phyloP scores from a whole-genome alignment of 1,284 basidiomycete species.

The Cystobasidium slooffiae region DNA sequence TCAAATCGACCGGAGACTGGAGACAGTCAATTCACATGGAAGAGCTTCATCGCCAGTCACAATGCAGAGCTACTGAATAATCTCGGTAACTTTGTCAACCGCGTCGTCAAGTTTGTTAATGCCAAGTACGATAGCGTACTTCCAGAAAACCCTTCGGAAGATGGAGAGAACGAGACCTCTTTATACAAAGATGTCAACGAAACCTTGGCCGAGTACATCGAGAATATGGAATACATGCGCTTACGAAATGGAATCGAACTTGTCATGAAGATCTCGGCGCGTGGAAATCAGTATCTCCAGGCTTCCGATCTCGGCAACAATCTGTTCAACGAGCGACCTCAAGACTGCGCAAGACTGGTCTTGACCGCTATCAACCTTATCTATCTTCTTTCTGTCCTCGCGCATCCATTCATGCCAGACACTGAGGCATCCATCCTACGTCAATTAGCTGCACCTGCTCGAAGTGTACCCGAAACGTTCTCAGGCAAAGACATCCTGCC shows the following conservation, averaged over 20 bases:
- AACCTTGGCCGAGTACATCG: constrained; percentile 78
- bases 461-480: constrained; percentile 70
- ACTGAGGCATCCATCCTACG: constrained; percentile 79
- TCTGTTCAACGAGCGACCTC: constrained; percentile 77
- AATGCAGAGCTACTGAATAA: constrained; percentile 96
- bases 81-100: constrained; percentile 98
- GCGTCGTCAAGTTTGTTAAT: constrained; percentile 84
- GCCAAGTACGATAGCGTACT: constrained; percentile 82
- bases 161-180: constrained; percentile 65
- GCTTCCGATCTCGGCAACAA: constrained; percentile 89
- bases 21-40: constrained; percentile 97
- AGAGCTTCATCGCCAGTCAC: constrained; percentile 89
- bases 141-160: constrained; percentile 73
- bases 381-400: constrained; percentile 80
- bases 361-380: constrained; percentile 91
- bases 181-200: constrained; percentile 82
- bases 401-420: constrained; percentile 96
- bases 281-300: constrained; percentile 95
- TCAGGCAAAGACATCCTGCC: constrained; percentile 76
- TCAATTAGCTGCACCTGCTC: constrained; percentile 88
- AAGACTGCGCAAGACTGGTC: constrained; percentile 86
- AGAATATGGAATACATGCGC: constrained; percentile 89
- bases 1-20: constrained; percentile 91
- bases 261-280: constrained; percentile 86
- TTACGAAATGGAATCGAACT: constrained; percentile 82